Percentiles rank a stretch among this genome's conserved stretches.
phyloP scores from a whole-genome alignment of 805 yeast genomes.

The Candida tammaniensis region DNA sequence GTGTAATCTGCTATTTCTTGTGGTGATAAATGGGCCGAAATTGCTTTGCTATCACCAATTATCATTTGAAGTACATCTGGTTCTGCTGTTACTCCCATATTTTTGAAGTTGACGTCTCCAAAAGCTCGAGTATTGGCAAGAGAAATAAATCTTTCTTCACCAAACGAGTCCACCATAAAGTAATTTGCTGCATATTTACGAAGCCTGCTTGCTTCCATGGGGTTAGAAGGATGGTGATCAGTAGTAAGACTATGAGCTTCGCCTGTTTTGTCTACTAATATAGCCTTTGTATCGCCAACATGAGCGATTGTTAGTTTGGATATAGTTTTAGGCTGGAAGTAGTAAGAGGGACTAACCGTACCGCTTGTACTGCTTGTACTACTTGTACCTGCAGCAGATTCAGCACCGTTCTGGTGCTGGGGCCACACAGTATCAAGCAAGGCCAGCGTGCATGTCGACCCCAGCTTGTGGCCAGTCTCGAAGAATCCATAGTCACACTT shows the following conservation, averaged over 20 bases:
- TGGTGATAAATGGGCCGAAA: conserved; percentile 35
- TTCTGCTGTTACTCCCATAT: conserved; percentile 85
- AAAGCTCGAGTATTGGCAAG: conserved; percentile 92
- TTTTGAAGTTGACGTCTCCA: conserved; percentile 82
- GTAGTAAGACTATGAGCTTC: conserved; percentile 74
- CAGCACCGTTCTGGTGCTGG: conserved; percentile 20
- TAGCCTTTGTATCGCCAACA: conserved; percentile 87
- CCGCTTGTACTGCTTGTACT: too few species aligned
- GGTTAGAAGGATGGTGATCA: conserved; percentile 85
- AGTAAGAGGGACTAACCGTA: too few species aligned
- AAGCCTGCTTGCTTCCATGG: conserved; percentile 71
- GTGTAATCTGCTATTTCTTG: conserved; percentile 35
- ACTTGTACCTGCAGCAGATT: conserved; percentile 30
- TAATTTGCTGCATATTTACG: conserved; percentile 58
- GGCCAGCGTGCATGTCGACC: conserved; percentile 74
- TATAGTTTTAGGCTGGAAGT: conserved; percentile 64
- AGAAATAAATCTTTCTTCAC: conserved; percentile 79
- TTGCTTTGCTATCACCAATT: conserved; percentile 52
- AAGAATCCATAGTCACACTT: conserved; percentile 64
- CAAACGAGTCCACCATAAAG: conserved; percentile 85
- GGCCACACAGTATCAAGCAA: conserved; percentile 47
- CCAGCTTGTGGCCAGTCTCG: conserved; percentile 41
- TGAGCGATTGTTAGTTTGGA: conserved; percentile 78
- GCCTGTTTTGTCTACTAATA: conserved; percentile 80
- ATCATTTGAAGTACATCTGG: conserved; percentile 77